A percentile compares a stretch with the other conserved stretches of the same genome.
Conservation (phyloP, 2,329 filamentous ascomycete species). For the Akanthomyces dipterigenus region DNA sequence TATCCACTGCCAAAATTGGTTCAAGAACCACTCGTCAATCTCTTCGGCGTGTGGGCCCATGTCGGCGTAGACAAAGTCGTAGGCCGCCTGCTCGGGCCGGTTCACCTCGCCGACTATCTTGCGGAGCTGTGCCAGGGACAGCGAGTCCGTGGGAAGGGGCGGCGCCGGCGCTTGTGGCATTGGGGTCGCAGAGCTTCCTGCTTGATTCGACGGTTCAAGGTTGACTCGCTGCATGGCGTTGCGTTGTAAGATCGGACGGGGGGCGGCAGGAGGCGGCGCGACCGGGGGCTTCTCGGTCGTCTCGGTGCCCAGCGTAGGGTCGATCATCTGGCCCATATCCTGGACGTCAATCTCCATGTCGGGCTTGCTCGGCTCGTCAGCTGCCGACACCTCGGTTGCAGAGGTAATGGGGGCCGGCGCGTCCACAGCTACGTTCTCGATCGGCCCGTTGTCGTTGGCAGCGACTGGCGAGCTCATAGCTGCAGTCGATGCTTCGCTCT, state of each 20-base stretch:
- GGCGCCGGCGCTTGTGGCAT: slow-evolving; percentile 26
- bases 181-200: slow-evolving; percentile 16
- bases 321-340: slow-evolving; percentile 31
- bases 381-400: background rate
- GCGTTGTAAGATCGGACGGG: slow-evolving; percentile 23
- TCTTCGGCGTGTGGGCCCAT: slow-evolving; percentile 73
- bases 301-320: slow-evolving; percentile 28
- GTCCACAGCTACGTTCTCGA: background rate
- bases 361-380: background rate
- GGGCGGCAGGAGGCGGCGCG: slow-evolving; percentile 21
- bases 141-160: slow-evolving; percentile 53
- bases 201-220: slow-evolving; percentile 14
- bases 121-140: slow-evolving; percentile 67
- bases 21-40: slow-evolving; percentile 96
- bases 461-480: background rate
- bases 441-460: background rate
- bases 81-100: slow-evolving; percentile 61
- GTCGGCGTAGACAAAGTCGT: slow-evolving; percentile 80
- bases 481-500: background rate
- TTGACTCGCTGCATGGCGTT: slow-evolving; percentile 21
- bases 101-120: slow-evolving; percentile 69
- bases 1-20: slow-evolving; percentile 78
- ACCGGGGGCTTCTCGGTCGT: slow-evolving; percentile 30
- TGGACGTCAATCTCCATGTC: slow-evolving; percentile 4
- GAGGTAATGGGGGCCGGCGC: background rate